Percentiles rank a stretch among this genome's conserved stretches.
phyloP scores from a whole-genome alignment of 495 filamentous ascomycete genomes.

The Podospora didyma region DNA sequence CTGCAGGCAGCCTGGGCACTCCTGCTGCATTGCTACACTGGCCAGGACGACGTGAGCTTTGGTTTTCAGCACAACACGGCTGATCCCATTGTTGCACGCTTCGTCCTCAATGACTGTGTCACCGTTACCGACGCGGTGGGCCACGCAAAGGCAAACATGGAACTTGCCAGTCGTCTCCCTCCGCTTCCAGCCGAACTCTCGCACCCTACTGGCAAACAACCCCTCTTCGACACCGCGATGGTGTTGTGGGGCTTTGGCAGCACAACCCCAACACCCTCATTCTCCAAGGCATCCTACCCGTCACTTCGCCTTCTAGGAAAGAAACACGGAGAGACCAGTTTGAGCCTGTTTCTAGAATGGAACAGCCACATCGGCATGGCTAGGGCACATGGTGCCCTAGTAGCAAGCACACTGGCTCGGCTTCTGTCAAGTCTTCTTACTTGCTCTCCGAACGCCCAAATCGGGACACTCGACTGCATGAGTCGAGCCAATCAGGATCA shows the following conservation, averaged over 20 bases:
- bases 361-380: slow-evolving; percentile 13
- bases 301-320: slow-evolving; percentile 16
- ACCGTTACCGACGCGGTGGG: slow-evolving; percentile 5
- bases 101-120: slow-evolving; percentile 7
- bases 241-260: background rate
- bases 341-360: slow-evolving; percentile 22
- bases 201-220: background rate
- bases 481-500: slow-evolving; percentile 16
- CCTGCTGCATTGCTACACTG: slow-evolving; percentile 21
- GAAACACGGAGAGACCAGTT: slow-evolving; percentile 3
- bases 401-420: slow-evolving; percentile 18
- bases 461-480: slow-evolving; percentile 11
- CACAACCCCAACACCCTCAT: background rate
- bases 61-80: slow-evolving; percentile 8
- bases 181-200: slow-evolving; percentile 3
- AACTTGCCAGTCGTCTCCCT: background rate
- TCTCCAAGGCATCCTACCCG: background rate
- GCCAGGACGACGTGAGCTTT: slow-evolving; percentile 22
- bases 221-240: background rate
- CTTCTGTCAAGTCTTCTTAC: slow-evolving; percentile 15
- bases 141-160: background rate
- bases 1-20: slow-evolving; percentile 20
- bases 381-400: slow-evolving; percentile 10
- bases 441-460: background rate
- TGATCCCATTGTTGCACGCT: slow-evolving; percentile 8